Base-by-base conservation (phyloP, 163 green algal species). In the Trebouxia gelatinosa region DNA sequence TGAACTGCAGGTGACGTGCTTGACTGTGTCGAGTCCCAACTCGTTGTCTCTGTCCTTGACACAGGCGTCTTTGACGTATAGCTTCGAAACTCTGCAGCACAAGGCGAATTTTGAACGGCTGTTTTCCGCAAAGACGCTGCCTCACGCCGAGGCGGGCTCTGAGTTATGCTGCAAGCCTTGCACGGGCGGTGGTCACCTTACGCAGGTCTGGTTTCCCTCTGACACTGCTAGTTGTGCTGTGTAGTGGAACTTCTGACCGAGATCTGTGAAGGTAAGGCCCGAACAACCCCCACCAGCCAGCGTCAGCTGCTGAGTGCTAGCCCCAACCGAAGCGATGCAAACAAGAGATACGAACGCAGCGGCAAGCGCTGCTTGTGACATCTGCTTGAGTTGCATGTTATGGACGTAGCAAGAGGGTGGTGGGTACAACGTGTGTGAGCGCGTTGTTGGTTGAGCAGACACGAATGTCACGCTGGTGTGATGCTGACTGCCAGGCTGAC, bases 231-330 rank as follows among this genome's bases (percentile, higher is more conserved):
- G 35, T 17, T 51, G 35, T 7, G 64, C 26, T 35, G 32, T 23
- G 37, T 72, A 72, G 37, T 72, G 64, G 34, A 54, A 72, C 64
- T 72, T 72, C 35, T 72, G 64, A 26, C 35, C 35, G 2, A 72
- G 9, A 23, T 72, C 64, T 2, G 16, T 34, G 35, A 54, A 72
- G 6, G 26, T 4, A 34, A 37, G 6, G 3, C 35, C 64, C 21
- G 0, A 37, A 37, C 64, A 72, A 6, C 6, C 37, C 6, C 35
- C 19, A 34, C 35, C 3, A 54, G 35, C 5, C 17, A 72, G 21
- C 3, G 35, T 51, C 35, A 72, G 37, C 35, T 26, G 35, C 19
- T 28, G 23, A 35, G 32, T 31, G 0, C 2, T 2, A 1, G 64
- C 35, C 26, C n/a, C n/a, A n/a, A n/a, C n/a, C n/a, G n/a, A 2